Conservation (phyloP, 1,284 basidiomycete genomes). For the Naganishia sp. region DNA sequence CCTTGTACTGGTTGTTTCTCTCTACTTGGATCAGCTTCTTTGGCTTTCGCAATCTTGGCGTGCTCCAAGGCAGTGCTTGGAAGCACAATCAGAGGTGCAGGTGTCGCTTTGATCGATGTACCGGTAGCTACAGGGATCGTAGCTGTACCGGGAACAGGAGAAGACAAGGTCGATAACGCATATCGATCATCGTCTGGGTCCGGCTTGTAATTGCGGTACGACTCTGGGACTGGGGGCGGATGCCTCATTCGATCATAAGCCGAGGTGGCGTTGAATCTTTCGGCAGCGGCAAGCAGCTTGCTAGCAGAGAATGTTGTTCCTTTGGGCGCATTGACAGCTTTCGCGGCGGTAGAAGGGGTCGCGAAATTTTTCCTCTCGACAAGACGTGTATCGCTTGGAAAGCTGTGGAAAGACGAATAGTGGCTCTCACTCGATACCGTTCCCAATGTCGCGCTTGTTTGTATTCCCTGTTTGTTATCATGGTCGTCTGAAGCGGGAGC, state of each 20-base stretch:
- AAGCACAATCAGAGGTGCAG: background rate
- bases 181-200: conserved; percentile 2
- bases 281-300: background rate
- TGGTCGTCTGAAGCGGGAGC: background rate
- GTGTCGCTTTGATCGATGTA: background rate
- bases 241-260: background rate
- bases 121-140: conserved; percentile 1
- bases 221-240: conserved; percentile 6
- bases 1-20: background rate
- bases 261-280: background rate
- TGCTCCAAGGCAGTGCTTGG: background rate
- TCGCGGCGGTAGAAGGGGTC: background rate
- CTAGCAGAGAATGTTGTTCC: background rate
- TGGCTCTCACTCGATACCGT: conserved; percentile 2
- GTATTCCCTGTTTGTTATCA: background rate
- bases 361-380: no score
- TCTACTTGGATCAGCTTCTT: background rate
- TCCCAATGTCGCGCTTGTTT: background rate
- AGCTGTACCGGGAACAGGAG: background rate
- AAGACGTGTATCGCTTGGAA: conserved; percentile 15
- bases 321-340: background rate
- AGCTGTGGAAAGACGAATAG: conserved; percentile 12
- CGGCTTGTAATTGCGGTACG: conserved; percentile 13
- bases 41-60: background rate
- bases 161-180: background rate